A percentile compares a stretch with the other conserved stretches of the same genome.
These are phyloP conservation scores for Saccharomyces hybrid DNA, from an alignment of 1,139 yeast species.

Conservation along the genomic window DNA sequence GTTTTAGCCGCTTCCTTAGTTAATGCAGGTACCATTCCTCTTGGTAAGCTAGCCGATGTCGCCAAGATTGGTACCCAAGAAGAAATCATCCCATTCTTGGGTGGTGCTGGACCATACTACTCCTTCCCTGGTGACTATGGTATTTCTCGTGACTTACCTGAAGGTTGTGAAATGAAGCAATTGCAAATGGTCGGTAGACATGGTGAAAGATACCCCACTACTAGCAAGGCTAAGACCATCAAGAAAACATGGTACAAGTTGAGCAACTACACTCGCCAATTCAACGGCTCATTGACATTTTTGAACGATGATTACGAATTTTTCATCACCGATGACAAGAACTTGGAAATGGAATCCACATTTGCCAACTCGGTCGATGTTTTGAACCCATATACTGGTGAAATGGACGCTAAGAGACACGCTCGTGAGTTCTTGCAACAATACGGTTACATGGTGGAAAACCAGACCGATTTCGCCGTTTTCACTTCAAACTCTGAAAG, in stretches of 20 bases:
- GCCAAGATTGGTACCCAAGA: slow-evolving; percentile 15
- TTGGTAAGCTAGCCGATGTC: slow-evolving; percentile 2
- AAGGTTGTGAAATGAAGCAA: slow-evolving; percentile 51
- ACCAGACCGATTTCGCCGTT: slow-evolving; percentile 11
- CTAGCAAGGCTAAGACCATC: slow-evolving; percentile 28
- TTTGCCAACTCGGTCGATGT: slow-evolving; percentile 13
- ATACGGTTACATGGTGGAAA: slow-evolving; percentile 13
- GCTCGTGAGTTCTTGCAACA: slow-evolving; percentile 15
- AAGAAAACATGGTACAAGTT: slow-evolving; percentile 21
- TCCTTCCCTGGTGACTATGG: slow-evolving; percentile 14
- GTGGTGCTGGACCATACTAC: slow-evolving; percentile 21
- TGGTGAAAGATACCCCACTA: slow-evolving; percentile 62
- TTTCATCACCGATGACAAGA: slow-evolving; percentile 22
- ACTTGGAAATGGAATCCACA: slow-evolving; percentile 24
- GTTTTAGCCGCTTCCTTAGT: background rate
- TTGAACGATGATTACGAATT: slow-evolving; percentile 33
- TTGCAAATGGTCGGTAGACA: slow-evolving; percentile 60
- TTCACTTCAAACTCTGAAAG: slow-evolving; percentile 21
- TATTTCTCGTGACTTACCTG: slow-evolving; percentile 14
- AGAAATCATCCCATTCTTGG: slow-evolving; percentile 14
- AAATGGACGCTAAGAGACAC: slow-evolving; percentile 19
- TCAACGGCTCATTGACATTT: slow-evolving; percentile 35
- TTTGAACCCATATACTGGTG: slow-evolving; percentile 17
- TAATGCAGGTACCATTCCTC: background rate
- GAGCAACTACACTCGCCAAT: slow-evolving; percentile 19